Conservation (phyloP, 2,329 filamentous ascomycete genomes). For the Epichloe scottii region DNA sequence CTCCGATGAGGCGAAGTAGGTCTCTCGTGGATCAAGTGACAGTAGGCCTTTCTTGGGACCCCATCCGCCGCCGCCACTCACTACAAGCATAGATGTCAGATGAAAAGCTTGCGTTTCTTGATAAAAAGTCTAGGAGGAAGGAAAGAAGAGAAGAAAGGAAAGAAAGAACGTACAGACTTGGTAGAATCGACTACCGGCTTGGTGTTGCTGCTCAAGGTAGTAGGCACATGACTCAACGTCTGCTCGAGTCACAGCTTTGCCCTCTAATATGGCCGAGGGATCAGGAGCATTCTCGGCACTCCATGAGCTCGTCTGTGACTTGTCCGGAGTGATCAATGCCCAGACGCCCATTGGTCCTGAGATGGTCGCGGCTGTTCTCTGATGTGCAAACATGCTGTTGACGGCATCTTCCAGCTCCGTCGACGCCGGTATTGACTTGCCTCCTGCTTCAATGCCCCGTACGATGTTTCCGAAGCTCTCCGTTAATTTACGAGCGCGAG, state of each 20-base stretch:
- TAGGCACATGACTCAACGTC: conserved; percentile 14
- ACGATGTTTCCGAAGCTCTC: conserved; percentile 70
- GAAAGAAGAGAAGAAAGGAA: background rate
- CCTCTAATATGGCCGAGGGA: conserved; percentile 3
- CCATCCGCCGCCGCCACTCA: conserved; percentile 79
- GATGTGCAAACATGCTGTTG: conserved; percentile 39
- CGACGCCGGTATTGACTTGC: conserved; percentile 46
- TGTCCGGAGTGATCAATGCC: conserved; percentile 52
- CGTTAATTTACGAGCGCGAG: conserved; percentile 46
- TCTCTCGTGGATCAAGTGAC: conserved; percentile 60
- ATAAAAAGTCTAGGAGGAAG: background rate
- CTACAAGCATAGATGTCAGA: conserved; percentile 19
- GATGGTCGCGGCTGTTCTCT: conserved; percentile 11
- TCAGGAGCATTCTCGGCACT: conserved; percentile 5
- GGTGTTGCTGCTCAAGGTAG: conserved; percentile 23
- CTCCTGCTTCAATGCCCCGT: conserved; percentile 42
- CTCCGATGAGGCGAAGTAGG: conserved; percentile 31
- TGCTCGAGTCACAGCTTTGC: conserved; percentile 5
- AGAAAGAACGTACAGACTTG: conserved; percentile 19
- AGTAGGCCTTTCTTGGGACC: conserved; percentile 67
- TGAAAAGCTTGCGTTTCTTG: background rate
- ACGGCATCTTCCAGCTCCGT: conserved; percentile 58
- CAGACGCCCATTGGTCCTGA: conserved; percentile 50
- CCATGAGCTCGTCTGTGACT: conserved; percentile 2
- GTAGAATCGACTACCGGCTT: conserved; percentile 32